A percentile compares a stretch with the other conserved stretches of the same genome.
Evolutionary conservation across 208 protist genomes (phyloP).

Genomic region (Naegleria gruberi): DNA sequence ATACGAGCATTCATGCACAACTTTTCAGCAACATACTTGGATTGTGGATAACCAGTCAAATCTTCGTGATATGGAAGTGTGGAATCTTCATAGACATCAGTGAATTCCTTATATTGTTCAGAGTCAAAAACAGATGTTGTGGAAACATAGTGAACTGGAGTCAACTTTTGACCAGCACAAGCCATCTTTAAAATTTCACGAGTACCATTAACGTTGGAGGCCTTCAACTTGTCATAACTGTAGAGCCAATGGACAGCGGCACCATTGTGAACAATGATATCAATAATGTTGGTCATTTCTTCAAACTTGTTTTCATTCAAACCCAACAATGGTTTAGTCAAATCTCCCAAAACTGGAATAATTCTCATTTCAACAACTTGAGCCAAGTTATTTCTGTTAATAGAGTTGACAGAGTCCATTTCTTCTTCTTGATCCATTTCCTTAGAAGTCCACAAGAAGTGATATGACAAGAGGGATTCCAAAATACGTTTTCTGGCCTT

Average conservation of each 20-base stretch:
- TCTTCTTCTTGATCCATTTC: slow-evolving; percentile 16
- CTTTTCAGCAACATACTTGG: slow-evolving; percentile 49
- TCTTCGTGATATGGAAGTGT: slow-evolving; percentile 29
- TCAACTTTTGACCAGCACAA: slow-evolving; percentile 21
- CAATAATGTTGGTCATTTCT: slow-evolving; percentile 30
- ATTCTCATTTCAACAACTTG: slow-evolving; percentile 31
- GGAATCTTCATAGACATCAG: slow-evolving; percentile 24
- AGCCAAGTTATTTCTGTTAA: slow-evolving; percentile 32
- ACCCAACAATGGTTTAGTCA: slow-evolving; percentile 36
- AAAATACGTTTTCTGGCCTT: not conserved
- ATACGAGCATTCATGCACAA: slow-evolving; percentile 31
- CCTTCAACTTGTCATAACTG: slow-evolving; percentile 41
- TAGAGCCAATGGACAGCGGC: slow-evolving; percentile 51
- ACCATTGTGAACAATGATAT: slow-evolving; percentile 51
- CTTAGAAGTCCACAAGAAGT: slow-evolving; percentile 22
- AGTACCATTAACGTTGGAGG: slow-evolving; percentile 43
- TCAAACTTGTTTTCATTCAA: slow-evolving; percentile 23
- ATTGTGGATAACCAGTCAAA: slow-evolving; percentile 42
- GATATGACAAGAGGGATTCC: slow-evolving; percentile 11
- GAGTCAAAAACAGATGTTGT: slow-evolving; percentile 34
- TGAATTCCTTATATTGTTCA: slow-evolving; percentile 20
- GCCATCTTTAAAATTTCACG: slow-evolving; percentile 40
- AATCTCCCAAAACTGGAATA: slow-evolving; percentile 36
- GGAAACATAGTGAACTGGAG: slow-evolving; percentile 26
- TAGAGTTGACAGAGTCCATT: slow-evolving; percentile 23